Evolutionary conservation across 2,329 filamentous ascomycete genomes (phyloP), one percentile per base, ranked within the genome.

Genomic region (Trichoderma koningiopsis): DNA sequence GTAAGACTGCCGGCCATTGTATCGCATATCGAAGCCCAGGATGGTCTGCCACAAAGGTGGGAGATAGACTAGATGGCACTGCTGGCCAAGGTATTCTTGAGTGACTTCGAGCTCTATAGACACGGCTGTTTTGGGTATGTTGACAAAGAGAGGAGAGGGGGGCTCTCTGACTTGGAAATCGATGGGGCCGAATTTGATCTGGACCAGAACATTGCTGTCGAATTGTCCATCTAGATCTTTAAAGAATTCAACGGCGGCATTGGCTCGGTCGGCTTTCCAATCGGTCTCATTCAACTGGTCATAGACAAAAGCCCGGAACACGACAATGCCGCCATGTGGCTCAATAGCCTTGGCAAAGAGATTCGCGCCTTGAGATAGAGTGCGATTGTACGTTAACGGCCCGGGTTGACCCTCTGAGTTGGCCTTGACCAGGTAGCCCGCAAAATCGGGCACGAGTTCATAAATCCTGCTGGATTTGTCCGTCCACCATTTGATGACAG

Each of bases 231-330:
- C 90, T 0, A 92, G 83, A 0, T 83, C 82, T 19, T 86, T 81
- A 76, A 92, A 92, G 77, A 87, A 91, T 0, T 92, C 82, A 0
- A 91, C 88, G 0, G 89, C 89, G 0, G 89, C 90, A 67, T 91
- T 92, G 1, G 90, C 91, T 2, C 91, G 86, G 75, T 92, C 91
- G 1, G 85, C 85, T 62, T 84, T 87, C 89, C 89, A 92, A 75
- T 89, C 83, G 0, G 81, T 80, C 74, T 88, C 82, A 71, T 87
- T 75, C 64, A 85, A 80, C 13, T 62, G 59, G 73, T 92, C 84
- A 75, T 92, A 92, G 1, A 92, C 89, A 72, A 92, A 92, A 1
- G 90, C 90, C 1, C 91, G 86, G 80, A 90, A 92, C 86, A 92
- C 87, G 65, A 92, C 82, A 37, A 90, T 81, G 16, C 89, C 89